These are phyloP conservation scores for Kickxella alabastrina DNA, from an alignment of 192 early-diverging fungal genomes.

Conservation along the genomic window DNA sequence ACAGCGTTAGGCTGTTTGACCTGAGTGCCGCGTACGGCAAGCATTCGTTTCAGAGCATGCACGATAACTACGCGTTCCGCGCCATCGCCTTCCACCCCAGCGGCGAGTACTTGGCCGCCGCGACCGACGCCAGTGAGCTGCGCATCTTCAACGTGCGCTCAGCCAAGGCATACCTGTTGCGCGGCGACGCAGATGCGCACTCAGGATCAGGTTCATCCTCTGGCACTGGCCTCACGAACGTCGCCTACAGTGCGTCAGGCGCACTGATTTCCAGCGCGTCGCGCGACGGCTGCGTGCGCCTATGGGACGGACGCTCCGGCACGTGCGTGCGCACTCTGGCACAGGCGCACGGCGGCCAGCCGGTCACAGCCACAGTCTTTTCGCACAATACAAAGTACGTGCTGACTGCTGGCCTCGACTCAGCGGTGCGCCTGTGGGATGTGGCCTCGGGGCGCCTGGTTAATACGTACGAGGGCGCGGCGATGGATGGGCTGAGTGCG, in stretches of 20 bases:
- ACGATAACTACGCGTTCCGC: constrained; percentile 73
- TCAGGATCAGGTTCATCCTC: constrained; percentile 40
- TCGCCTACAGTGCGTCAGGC: constrained; percentile 69
- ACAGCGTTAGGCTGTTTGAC: constrained; percentile 86
- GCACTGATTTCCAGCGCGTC: constrained; percentile 71
- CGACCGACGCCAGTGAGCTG: constrained; percentile 73
- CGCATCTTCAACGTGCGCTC: constrained; percentile 86
- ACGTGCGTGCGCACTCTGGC: constrained; percentile 71
- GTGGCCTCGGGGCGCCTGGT: constrained; percentile 66
- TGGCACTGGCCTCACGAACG: constrained; percentile 53
- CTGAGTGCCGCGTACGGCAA: constrained; percentile 77
- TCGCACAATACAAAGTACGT: constrained; percentile 73
- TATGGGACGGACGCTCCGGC: constrained; percentile 81
- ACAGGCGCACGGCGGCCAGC: constrained; percentile 70
- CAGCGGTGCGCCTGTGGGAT: constrained; percentile 77
- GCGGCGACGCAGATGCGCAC: constrained; percentile 45
- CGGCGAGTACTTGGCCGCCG: constrained; percentile 80
- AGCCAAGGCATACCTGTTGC: constrained; percentile 69
- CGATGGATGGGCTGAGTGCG: constrained; percentile 29
- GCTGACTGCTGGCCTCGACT: constrained; percentile 77
- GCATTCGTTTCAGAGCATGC: constrained; percentile 77
- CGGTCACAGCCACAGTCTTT: constrained; percentile 70
- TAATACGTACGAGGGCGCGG: constrained; percentile 67
- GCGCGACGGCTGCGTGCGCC: constrained; percentile 78
- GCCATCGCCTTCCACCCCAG: constrained; percentile 91